phyloP scores from a whole-genome alignment of 139 green algal species.

The Ostreobium quekettii region DNA sequence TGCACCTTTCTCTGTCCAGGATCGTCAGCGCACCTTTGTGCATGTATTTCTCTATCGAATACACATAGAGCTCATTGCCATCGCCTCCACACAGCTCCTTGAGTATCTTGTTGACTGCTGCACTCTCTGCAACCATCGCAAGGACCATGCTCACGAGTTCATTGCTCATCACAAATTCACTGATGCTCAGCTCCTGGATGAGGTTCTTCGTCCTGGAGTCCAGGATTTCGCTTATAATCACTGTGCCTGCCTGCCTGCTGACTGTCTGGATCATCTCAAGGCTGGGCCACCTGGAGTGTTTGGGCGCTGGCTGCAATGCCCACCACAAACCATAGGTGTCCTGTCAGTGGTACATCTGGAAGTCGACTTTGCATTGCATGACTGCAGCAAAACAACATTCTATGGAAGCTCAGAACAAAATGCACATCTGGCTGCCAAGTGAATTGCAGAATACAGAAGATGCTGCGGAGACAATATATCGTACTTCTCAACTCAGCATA shows the following conservation, averaged over 20 bases:
- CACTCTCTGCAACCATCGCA: constrained; percentile 44
- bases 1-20: too few relatives aligned
- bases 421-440: background rate
- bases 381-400: background rate
- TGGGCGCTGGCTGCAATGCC: too few relatives aligned
- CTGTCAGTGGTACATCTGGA: too few relatives aligned
- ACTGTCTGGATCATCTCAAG: background rate
- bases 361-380: too few relatives aligned
- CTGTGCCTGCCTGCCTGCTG: constrained; percentile 12
- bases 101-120: constrained; percentile 39
- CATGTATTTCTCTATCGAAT: constrained; percentile 32
- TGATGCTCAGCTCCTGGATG: constrained; percentile 34
- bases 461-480: too few relatives aligned
- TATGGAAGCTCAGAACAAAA: background rate
- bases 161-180: constrained; percentile 44
- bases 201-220: constrained; percentile 38
- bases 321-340: too few relatives aligned
- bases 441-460: background rate
- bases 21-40: constrained; percentile 18
- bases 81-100: constrained; percentile 44
- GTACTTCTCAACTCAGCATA: too few relatives aligned
- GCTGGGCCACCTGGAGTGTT: background rate
- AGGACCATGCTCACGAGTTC: constrained; percentile 47
- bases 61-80: constrained; percentile 49
- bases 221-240: constrained; percentile 48